Base-by-base conservation (phyloP, 805 yeast species). In the Crinitomyces ghanaensis region DNA sequence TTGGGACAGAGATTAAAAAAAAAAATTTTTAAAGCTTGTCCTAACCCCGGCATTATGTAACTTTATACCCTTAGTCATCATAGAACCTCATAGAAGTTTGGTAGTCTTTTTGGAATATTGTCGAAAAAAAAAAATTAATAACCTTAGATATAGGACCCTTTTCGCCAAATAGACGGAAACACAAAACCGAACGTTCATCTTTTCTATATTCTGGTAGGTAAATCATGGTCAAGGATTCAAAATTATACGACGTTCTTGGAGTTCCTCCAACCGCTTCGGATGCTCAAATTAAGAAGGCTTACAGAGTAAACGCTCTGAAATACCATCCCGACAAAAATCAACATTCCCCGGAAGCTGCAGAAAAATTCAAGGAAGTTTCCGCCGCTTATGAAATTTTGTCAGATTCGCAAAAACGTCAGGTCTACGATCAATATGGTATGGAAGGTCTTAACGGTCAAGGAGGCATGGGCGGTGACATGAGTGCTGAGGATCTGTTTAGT, bases 361-460 rank as follows among this genome's bases (percentile, higher is more conserved):
- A 88, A 54, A 88, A 84, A 63, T 88, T 88, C 62, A 91, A 88
- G 62, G 96, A 85, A 57, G 70, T 84, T 48, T 74, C 93, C 13
- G 71, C 72, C 38, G 96, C 96, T 12, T 74, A 88, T 56, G 97
- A 88, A 60, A 66, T 84, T n/a, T 66, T 88, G 43, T 70, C 83
- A 8, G 96, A 86, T 53, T 65, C 77, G 12, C 80, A 86, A 54
- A 91, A 86, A 66, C 81, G 97, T 65, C 82, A 77, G 23, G 48
- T 78, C 3, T 88, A 88, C 55, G 97, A 91, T 61, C 74, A 72
- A 44, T 84, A 72, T 53, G 99, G 99, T 59, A 79, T 77, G 56
- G 96, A 85, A 51, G 99, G 98, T 36, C 66, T 91, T 48, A 66
- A 65, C 37, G 91, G 86, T 44, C 83, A 73, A 40, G 75, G 75